These are phyloP conservation scores for Discostella stelligera DNA, from an alignment of 352 stramenopile genomes.

Conservation along the genomic window DNA sequence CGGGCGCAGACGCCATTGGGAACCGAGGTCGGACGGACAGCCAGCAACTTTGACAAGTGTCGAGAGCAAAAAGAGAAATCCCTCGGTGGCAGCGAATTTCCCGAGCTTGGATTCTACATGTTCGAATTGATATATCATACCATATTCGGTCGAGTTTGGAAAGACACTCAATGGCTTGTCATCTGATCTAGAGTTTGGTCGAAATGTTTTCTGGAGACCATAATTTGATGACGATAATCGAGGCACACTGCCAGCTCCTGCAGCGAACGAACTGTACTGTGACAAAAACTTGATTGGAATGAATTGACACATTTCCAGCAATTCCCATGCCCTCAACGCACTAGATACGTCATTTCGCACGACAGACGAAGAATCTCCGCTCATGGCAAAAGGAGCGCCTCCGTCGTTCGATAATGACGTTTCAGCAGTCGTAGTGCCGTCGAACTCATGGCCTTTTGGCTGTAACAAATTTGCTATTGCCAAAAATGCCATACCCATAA, in stretches of 20 bases:
- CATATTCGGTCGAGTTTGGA: conserved; percentile 53
- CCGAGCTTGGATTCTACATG: conserved; percentile 70
- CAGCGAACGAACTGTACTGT: conserved; percentile 51
- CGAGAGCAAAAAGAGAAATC: conserved; percentile 72
- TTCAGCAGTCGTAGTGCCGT: neutral
- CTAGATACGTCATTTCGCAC: conserved; percentile 1
- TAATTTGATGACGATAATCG: conserved; percentile 16
- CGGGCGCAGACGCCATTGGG: conserved; percentile 55
- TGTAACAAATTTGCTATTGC: conserved; percentile 73
- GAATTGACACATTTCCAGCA: conserved; percentile 69
- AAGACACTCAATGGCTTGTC: conserved; percentile 28
- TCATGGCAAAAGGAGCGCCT: neutral
- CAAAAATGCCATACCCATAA: conserved; percentile 62
- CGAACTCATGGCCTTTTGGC: conserved; percentile 3
- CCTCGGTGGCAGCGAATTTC: conserved; percentile 72
- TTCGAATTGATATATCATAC: conserved; percentile 79
- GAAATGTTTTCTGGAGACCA: conserved; percentile 7
- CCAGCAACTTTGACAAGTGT: conserved; percentile 61
- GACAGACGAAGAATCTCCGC: neutral
- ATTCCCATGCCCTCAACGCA: conserved; percentile 61
- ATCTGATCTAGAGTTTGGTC: neutral
- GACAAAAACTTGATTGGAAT: conserved; percentile 69
- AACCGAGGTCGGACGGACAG: conserved; percentile 65
- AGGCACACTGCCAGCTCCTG: conserved; percentile 19
- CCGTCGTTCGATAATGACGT: conserved; percentile 3